phyloP scores from a whole-genome alignment of 768 basidiomycete genomes.

The Trametes cingulata region DNA sequence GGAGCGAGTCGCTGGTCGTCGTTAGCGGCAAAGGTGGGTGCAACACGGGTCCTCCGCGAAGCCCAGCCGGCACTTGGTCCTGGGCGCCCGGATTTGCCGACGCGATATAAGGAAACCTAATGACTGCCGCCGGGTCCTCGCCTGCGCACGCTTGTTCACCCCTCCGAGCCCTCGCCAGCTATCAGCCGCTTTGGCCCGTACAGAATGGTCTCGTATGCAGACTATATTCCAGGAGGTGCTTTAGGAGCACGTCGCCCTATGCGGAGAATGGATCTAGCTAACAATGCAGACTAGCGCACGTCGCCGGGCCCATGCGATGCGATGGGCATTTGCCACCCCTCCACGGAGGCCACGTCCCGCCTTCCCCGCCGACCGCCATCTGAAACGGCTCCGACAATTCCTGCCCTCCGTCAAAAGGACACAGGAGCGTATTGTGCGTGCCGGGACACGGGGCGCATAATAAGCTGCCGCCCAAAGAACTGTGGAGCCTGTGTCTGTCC shows the following conservation, averaged over 20 bases:
- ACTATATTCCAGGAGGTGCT: conserved; percentile 10
- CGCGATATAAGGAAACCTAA: conserved; percentile 12
- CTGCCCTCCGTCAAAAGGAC: neutral
- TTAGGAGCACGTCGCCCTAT: conserved; percentile 1
- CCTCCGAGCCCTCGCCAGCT: neutral
- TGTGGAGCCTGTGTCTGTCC: conserved; percentile 1
- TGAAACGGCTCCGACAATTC: conserved; percentile 9
- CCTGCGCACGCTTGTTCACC: neutral
- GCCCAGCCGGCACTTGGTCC: conserved; percentile 17
- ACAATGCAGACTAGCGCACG: conserved; percentile 9
- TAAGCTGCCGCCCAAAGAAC: neutral
- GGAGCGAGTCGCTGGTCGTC: conserved; percentile 23
- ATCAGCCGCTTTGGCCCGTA: neutral
- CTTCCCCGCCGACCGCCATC: conserved; percentile 6
- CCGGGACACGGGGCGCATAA: neutral
- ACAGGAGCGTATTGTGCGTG: conserved; percentile 1
- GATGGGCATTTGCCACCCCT: neutral
- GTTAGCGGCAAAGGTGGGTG: conserved; percentile 21
- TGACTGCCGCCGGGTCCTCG: neutral
- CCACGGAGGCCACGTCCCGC: neutral
- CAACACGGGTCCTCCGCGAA: conserved; percentile 15
- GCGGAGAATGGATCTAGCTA: conserved; percentile 5
- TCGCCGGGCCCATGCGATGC: neutral
- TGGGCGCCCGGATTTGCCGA: conserved; percentile 25
- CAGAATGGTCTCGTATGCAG: neutral